Evolutionary conservation across 1,284 basidiomycete genomes (phyloP), one percentile per base, ranked within the genome.

Genomic region (Pascua guehoae): DNA sequence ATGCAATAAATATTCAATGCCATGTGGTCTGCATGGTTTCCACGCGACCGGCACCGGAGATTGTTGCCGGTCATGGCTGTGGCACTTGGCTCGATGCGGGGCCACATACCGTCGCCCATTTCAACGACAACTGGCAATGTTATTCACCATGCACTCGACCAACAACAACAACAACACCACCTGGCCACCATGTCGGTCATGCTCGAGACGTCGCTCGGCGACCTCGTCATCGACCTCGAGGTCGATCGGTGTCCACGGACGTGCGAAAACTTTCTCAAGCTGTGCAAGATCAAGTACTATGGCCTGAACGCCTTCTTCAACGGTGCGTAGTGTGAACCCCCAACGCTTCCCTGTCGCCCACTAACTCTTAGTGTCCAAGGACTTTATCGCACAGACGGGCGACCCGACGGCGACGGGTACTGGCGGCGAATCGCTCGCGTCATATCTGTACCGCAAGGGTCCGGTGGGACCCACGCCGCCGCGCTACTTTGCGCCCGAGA

Each of bases 281-380:
- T 98, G 53, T 97, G 93, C 80, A 95, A 95, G 80, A 82, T 90
- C 60, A 96, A 97, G 75, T 95, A 95, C 75, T 98, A 96, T 81
- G 94, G 92, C 73, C 80, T 96, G 63, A 89, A 92, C 73, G 90
- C 91, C 0, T 98, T 98, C 81, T 96, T 96, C 82, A 96, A 97
- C 78, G 90, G 91, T 91, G 62, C 55, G 86, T 76, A 41, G 5
- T 8, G 18, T 9, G 8, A 12, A 9, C 17, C 5, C n/a, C n/a
- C n/a, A n/a, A n/a, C n/a, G n/a, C n/a, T n/a, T n/a, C n/a, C n/a
- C n/a, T n/a, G n/a, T n/a, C n/a, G n/a, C 15, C 11, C 16, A 41
- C 36, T 49, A 5, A 47, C 61, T 60, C 15, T 66, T 24, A 90
- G 94, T 98, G 9, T 92, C 93, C 41, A 95, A 93, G 75, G 90